Conservation (phyloP, 2,329 filamentous ascomycete genomes). For the Camptophora hylomeconis region DNA sequence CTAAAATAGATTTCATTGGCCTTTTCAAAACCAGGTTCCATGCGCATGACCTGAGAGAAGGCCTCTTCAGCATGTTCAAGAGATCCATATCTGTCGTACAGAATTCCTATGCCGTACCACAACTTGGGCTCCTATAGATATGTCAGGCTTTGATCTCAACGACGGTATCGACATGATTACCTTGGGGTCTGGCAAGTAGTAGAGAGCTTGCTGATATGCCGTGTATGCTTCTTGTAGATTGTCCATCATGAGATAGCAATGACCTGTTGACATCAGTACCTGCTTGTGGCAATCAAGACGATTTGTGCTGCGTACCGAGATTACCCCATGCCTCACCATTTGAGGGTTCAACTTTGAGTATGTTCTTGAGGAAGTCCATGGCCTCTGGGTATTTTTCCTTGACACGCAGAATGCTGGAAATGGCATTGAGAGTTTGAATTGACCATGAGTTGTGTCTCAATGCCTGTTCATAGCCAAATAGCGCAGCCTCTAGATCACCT, state of each 20-base stretch:
- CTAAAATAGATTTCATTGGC: slow-evolving; percentile 98
- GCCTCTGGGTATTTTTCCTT: slow-evolving; percentile 91
- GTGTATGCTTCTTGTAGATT: slow-evolving; percentile 93
- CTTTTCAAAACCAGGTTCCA: slow-evolving; percentile 96
- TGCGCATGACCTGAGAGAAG: slow-evolving; percentile 97
- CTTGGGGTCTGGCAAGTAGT: slow-evolving; percentile 87
- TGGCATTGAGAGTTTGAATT: slow-evolving; percentile 82
- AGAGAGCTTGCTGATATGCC: slow-evolving; percentile 88
- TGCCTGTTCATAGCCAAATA: slow-evolving; percentile 81
- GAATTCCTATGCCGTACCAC: slow-evolving; percentile 96
- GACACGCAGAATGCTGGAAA: slow-evolving; percentile 78
- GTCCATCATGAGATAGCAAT: slow-evolving; percentile 98
- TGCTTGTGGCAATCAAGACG: slow-evolving; percentile 11
- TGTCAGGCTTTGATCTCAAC: slow-evolving; percentile 1
- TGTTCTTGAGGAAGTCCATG: slow-evolving; percentile 81
- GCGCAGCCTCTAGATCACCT: slow-evolving; percentile 77
- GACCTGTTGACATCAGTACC: slow-evolving; percentile 44
- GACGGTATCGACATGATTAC: slow-evolving; percentile 37
- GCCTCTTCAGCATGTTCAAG: slow-evolving; percentile 95
- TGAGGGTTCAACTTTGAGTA: slow-evolving; percentile 73
- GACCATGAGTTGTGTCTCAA: slow-evolving; percentile 80
- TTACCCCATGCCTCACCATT: slow-evolving; percentile 97
- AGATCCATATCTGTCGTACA: slow-evolving; percentile 93
- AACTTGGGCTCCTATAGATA: slow-evolving; percentile 72
- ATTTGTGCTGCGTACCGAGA: slow-evolving; percentile 51